Evolutionary conservation across 495 filamentous ascomycete genomes (phyloP).

Genomic region (Bacidia rubella): DNA sequence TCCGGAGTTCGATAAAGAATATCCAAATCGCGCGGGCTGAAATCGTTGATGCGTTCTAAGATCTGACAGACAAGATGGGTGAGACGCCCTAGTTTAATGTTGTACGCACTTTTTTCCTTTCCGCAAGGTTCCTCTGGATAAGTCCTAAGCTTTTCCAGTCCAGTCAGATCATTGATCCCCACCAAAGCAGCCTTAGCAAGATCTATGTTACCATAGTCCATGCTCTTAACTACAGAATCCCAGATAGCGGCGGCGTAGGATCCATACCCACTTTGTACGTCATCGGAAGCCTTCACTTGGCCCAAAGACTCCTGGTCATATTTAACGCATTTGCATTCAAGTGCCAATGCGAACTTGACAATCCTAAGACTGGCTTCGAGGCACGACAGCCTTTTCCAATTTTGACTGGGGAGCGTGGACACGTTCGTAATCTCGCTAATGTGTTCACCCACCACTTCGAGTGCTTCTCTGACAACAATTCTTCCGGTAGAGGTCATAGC

Average conservation of each 20-base stretch:
- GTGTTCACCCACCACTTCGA: slow-evolving; percentile 36
- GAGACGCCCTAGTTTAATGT: slow-evolving; percentile 54
- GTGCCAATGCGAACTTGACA: slow-evolving; percentile 51
- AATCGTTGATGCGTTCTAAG: slow-evolving; percentile 63
- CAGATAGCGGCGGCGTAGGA: slow-evolving; percentile 57
- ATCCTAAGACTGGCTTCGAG: slow-evolving; percentile 12
- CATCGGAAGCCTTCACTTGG: slow-evolving; percentile 24
- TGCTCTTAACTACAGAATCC: slow-evolving; percentile 57
- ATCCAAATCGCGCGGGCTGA: slow-evolving; percentile 47
- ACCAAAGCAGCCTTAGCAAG: slow-evolving; percentile 60
- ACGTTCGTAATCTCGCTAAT: slow-evolving; percentile 33
- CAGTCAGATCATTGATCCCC: slow-evolving; percentile 52
- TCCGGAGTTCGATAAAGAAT: slow-evolving; percentile 48
- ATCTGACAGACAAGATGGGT: slow-evolving; percentile 56
- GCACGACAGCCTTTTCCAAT: slow-evolving; percentile 3
- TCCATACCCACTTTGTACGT: slow-evolving; percentile 52
- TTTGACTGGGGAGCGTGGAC: slow-evolving; percentile 11
- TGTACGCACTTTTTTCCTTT: slow-evolving; percentile 53
- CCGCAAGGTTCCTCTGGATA: slow-evolving; percentile 34
- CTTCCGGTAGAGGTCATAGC: slow-evolving; percentile 36
- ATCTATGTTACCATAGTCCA: slow-evolving; percentile 46
- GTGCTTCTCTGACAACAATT: slow-evolving; percentile 38
- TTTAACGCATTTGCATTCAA: slow-evolving; percentile 63
- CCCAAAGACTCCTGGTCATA: slow-evolving; percentile 43
- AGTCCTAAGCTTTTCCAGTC: slow-evolving; percentile 55